Evolutionary conservation across 495 filamentous ascomycete genomes (phyloP).

Genomic region (Aspergillus asperescens): DNA sequence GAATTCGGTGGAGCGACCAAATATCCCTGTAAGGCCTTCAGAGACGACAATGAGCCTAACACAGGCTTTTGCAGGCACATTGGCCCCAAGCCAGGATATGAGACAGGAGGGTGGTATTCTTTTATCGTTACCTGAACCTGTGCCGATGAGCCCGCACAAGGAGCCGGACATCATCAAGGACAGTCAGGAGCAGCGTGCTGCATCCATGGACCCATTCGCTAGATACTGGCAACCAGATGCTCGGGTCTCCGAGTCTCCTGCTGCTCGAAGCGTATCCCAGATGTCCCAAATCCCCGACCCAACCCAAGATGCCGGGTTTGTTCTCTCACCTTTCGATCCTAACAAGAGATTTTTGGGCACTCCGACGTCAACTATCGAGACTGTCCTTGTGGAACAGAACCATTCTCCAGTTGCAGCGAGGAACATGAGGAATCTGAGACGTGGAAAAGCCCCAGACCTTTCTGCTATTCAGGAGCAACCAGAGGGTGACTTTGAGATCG

Average conservation of each 20-base stretch:
- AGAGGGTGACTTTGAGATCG: constrained; percentile 38
- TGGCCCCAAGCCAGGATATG: constrained; percentile 56
- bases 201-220: constrained; percentile 27
- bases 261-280: constrained; percentile 47
- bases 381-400: constrained; percentile 53
- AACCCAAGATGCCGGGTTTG: constrained; percentile 82
- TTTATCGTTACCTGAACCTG: constrained; percentile 49
- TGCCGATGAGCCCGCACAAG: constrained; percentile 38
- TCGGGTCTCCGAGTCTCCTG: constrained; percentile 41
- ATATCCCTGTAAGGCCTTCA: constrained; percentile 52
- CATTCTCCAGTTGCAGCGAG: constrained; percentile 58
- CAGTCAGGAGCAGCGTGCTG: constrained; percentile 49
- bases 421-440: constrained; percentile 55
- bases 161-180: constrained; percentile 54
- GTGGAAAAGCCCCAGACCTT: constrained; percentile 31
- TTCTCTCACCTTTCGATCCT: constrained; percentile 50
- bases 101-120: constrained; percentile 40
- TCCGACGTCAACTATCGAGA: constrained; percentile 66
- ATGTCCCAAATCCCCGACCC: constrained; percentile 63
- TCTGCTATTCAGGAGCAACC: constrained; percentile 41
- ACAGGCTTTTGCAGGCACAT: constrained; percentile 88
- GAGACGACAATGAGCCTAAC: constrained; percentile 68
- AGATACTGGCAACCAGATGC: constrained; percentile 29
- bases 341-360: constrained; percentile 55
- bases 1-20: constrained; percentile 33